Evolutionary conservation across 352 stramenopile genomes (phyloP), one percentile per base, ranked within the genome.

Genomic region (Phytophthora europaea): DNA sequence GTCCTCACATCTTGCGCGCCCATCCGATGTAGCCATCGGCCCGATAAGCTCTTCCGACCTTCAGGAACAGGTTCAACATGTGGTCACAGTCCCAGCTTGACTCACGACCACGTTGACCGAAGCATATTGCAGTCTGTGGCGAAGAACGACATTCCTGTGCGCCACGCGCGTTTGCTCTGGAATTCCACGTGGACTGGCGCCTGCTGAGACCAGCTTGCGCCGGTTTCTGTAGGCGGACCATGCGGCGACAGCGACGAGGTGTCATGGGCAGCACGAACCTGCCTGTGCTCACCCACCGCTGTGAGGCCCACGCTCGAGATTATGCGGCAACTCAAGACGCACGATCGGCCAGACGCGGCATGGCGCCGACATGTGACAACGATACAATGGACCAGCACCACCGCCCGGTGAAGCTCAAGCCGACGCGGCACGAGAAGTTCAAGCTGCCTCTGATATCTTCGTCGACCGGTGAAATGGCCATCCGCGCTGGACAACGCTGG

Each of bases 181-280:
- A 31, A 59, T 47, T 23, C 51, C 51, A 61, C 61, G 38, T 63
- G 62, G n/a, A 62, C 10, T 54, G 36, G 18, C 48, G 54, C 61
- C 48, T 61, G 54, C 43, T 36, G 22, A 36, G 13, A 62, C 12
- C 61, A 52, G 22, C 20, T 36, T 62, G 45, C 52, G 18, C 18
- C 38, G 26, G 47, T 51, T 61, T 70, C 47, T 45, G 47, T 9
- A 43, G 55, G 38, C 26, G 48, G 57, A 66, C 48, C 71, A 80
- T 76, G 73, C 45, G 33, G 26, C 77, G 75, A 26, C 65, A 79
- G 56, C 78, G 75, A 26, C 63, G 69, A 52, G 79, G 72, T 36
- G 52, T 77, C 36, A 18, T 81, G 22, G 75, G 69, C 20, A 74
- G 60, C 63, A 85, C 76, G 4, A 85, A 85, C 48, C 69, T 85